These are phyloP conservation scores for Russula olivacea DNA, from an alignment of 768 basidiomycete genomes.

Conservation along the genomic window DNA sequence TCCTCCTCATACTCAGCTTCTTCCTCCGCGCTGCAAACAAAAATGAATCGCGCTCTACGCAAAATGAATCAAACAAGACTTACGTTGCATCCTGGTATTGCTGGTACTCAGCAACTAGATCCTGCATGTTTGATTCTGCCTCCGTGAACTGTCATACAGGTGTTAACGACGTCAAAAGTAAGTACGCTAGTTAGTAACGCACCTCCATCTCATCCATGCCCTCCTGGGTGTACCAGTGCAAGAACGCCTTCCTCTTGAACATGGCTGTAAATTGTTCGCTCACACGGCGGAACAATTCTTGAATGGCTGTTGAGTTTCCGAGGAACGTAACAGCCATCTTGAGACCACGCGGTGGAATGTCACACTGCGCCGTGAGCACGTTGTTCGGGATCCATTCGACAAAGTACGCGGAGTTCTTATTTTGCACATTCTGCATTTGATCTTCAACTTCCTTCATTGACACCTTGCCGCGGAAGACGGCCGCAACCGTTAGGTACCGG, in stretches of 20 bases:
- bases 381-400: constrained; percentile 99
- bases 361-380: constrained; percentile 95
- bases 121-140: constrained; percentile 99
- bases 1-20: constrained; percentile 90
- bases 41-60: constrained; percentile 13
- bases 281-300: constrained; percentile 98
- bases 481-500: constrained; percentile 94
- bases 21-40: constrained; percentile 60
- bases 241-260: constrained; percentile 98
- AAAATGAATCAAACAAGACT: constrained; percentile 33
- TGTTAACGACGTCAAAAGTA: neutral
- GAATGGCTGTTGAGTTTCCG: constrained; percentile 95
- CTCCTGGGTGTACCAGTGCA: constrained; percentile 99
- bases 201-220: constrained; percentile 99
- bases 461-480: constrained; percentile 98
- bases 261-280: constrained; percentile 98
- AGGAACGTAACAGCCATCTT: constrained; percentile 98
- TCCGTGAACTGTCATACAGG: constrained; percentile 69
- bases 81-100: constrained; percentile 94
- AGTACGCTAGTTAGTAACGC: constrained; percentile 21
- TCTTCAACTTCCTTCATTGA: constrained; percentile 99
- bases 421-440: constrained; percentile 96
- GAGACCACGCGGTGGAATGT: constrained; percentile 90
- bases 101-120: constrained; percentile 96
- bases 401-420: constrained; percentile 97